Percentiles rank a stretch among this genome's conserved stretches.
Conservation (phyloP, 768 basidiomycete species). For the Boletus rubescentipes region DNA sequence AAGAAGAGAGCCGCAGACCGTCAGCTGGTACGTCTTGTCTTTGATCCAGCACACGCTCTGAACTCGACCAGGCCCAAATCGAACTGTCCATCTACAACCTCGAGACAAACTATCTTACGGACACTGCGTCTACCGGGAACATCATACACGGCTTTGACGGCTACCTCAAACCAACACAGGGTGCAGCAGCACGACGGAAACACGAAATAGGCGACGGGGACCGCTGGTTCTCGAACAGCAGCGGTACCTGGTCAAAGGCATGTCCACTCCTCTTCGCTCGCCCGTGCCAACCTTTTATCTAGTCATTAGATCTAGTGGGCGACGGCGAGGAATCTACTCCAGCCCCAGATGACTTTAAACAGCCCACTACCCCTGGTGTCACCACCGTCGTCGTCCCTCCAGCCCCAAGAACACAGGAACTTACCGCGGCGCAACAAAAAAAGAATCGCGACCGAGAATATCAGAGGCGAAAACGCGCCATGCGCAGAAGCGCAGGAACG, state of each 20-base stretch:
- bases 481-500: conserved; percentile 62
- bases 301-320: conserved; percentile 76
- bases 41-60: neutral
- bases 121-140: conserved; percentile 82
- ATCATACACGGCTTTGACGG: conserved; percentile 87
- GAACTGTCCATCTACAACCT: conserved; percentile 79
- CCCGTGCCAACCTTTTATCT: conserved; percentile 6
- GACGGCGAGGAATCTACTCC: conserved; percentile 66
- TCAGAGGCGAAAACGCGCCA: conserved; percentile 73
- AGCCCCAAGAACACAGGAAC: conserved; percentile 64
- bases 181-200: conserved; percentile 52
- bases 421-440: conserved; percentile 72
- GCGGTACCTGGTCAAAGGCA: conserved; percentile 74
- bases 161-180: conserved; percentile 74
- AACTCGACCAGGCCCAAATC: conserved; percentile 57
- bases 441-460: conserved; percentile 80
- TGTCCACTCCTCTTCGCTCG: conserved; percentile 3
- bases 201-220: conserved; percentile 77
- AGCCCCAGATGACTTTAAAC: conserved; percentile 63
- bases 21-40: conserved; percentile 55
- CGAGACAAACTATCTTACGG: conserved; percentile 73
- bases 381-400: conserved; percentile 79
- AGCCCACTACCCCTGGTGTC: conserved; percentile 67
- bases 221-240: conserved; percentile 81
- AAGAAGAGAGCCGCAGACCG: conserved; percentile 78